Base-by-base conservation (phyloP, 2,329 filamentous ascomycete genomes). In the Fusarium redolens region DNA sequence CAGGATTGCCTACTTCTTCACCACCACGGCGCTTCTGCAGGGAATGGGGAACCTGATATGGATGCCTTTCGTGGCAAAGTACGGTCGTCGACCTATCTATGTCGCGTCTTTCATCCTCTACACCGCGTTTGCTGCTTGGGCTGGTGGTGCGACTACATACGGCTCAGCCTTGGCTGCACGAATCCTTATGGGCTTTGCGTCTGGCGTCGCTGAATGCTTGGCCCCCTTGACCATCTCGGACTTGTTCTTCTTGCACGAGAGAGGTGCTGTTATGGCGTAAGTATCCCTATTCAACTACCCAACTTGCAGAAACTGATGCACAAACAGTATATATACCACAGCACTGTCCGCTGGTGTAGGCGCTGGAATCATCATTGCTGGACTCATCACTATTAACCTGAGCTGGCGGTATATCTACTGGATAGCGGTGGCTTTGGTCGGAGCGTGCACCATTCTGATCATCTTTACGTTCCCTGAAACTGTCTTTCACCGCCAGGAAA, bases 381-480 rank as follows among this genome's bases (percentile, higher is more conserved):
- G 86, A 2, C 74, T 88, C 9, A 87, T 89, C 67, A 85, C 85
- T 17, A 86, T 87, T 64, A 68, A 83, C 45, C 79, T 86, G 66
- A 60, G 78, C 35, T 89, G 87, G 87, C 79, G 86, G 31, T 81
- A 82, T 41, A 88, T 89, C 56, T 89, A 89, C 73, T 83, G 86
- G 71, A 82, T 88, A 14, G 84, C 84, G 9, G 78, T 84, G 6
- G 87, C 83, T n/a, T 75, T 90, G 17, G 82, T 90, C 50, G 87
- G 85, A 17, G 69, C 81, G 13, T 79, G 85, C 30, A 83, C 86
- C 3, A 57, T 89, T 2, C 70, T 89, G 5, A 82, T 86, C 12
- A 79, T 87, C 72, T 84, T 90, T 63, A 86, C 86, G 10, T 86
- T 90, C 57, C 88, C 88, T 0, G 88, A 90, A 75, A 90, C 48